Evolutionary conservation across 306 rosid species (phyloP), one percentile per base, ranked within the genome.

Genomic region (Vigna radiata): DNA sequence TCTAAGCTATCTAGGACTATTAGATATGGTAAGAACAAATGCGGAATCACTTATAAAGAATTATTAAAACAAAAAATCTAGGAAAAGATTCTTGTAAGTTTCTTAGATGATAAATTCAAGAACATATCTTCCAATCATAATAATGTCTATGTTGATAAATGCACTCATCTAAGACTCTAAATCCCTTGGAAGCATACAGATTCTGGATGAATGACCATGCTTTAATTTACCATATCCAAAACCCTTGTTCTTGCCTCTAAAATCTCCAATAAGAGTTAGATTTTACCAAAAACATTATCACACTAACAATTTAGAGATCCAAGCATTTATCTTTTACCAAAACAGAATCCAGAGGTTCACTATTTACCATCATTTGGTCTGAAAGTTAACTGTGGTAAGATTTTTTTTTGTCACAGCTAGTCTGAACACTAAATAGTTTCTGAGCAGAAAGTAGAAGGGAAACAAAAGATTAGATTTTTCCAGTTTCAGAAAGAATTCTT

Each of bases 401-500:
- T 18, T 55, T 54, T 67, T n/a, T 54, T 67, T 7, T 50, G 61
- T 25, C 17, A 44, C 36, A 69, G 36, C 58, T 29, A 53, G 70
- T 70, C 64, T 21, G 8, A 47, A 44, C 25, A 56, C 66, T 62
- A 55, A 43, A 64, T 55, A 80, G 79, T 59, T 39, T 77, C 19
- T 72, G 14, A 84, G 70, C 31, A 53, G 18, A 9, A 49, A 13
- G 25, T 25, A 47, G 68, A 13, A 54, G 12, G 25, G 19, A 72
- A 67, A 23, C 64, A 58, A 54, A 79, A 67, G 44, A 70, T 81
- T 53, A 90, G 52, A 91, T 79, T 50, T 84, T 83, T 79, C 85
- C 91, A 58, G 84, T 76, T 49, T 89, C 96, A 68, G 90, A 77
- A 47, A 90, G 47, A 82, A 90, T 83, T 86, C 93, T 88, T 66